A percentile compares a stretch with the other conserved stretches of the same genome.
phyloP scores from a whole-genome alignment of 2,329 filamentous ascomycete species.

The Aspergillus cejpii region DNA sequence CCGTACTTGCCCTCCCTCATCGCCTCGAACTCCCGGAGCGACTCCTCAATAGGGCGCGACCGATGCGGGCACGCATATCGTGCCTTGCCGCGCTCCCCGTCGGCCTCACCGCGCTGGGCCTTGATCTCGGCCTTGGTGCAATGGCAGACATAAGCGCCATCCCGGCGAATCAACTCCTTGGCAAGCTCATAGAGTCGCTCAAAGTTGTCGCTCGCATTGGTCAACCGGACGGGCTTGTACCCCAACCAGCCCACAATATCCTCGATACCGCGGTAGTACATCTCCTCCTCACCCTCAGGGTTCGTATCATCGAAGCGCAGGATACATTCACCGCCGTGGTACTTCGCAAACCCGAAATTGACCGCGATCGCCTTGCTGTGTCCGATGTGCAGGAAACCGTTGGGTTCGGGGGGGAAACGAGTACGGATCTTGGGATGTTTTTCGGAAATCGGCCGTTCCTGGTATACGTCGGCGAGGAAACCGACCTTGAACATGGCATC shows the following conservation, averaged over 20 bases:
- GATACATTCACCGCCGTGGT: slow-evolving; percentile 70
- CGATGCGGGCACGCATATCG: slow-evolving; percentile 78
- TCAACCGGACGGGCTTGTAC: slow-evolving; percentile 71
- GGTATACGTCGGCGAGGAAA: slow-evolving; percentile 66
- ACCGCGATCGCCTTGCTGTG: slow-evolving; percentile 93
- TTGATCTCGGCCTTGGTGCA: slow-evolving; percentile 77
- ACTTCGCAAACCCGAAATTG: slow-evolving; percentile 89
- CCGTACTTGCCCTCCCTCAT: slow-evolving; percentile 87
- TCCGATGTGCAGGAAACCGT: slow-evolving; percentile 88
- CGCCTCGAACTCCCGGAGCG: slow-evolving; percentile 45
- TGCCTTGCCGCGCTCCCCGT: slow-evolving; percentile 57
- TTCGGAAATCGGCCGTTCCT: slow-evolving; percentile 49
- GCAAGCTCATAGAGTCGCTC: slow-evolving; percentile 80
- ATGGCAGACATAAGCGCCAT: slow-evolving; percentile 73
- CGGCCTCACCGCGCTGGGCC: slow-evolving; percentile 72
- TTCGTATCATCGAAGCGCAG: slow-evolving; percentile 92
- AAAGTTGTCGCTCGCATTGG: slow-evolving; percentile 87
- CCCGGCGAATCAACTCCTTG: slow-evolving; percentile 70
- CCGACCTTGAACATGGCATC: slow-evolving; percentile 74
- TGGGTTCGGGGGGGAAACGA: slow-evolving; percentile 79
- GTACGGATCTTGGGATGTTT: slow-evolving; percentile 47
- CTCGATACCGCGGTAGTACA: slow-evolving; percentile 81
- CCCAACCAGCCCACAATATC: slow-evolving; percentile 80
- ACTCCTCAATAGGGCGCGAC: slow-evolving; percentile 65
- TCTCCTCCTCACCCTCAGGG: slow-evolving; percentile 83